Evolutionary conservation across 2,329 filamentous ascomycete genomes (phyloP).

Genomic region (Aureobasidium lini): DNA sequence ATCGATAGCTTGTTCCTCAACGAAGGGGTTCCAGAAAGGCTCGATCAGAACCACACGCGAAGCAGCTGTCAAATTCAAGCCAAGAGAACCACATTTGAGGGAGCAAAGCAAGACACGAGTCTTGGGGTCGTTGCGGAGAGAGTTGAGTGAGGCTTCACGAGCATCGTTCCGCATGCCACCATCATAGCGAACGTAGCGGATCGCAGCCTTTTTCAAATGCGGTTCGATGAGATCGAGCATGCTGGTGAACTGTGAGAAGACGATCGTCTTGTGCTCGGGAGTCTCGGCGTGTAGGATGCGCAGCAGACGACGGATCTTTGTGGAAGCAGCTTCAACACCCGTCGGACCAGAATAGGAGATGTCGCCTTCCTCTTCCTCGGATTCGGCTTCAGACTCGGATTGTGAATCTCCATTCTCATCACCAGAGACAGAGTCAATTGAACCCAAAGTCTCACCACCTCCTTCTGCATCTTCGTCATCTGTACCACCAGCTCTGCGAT

Average conservation of each 20-base stretch:
- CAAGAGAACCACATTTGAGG: slow-evolving; percentile 85
- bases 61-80: slow-evolving; percentile 89
- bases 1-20: slow-evolving; percentile 98
- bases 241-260: slow-evolving; percentile 96
- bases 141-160: slow-evolving; percentile 76
- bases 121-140: slow-evolving; percentile 63
- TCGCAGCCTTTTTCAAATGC: slow-evolving; percentile 66
- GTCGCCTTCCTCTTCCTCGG: slow-evolving; percentile 32
- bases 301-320: slow-evolving; percentile 84
- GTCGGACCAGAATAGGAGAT: slow-evolving; percentile 24
- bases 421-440: slow-evolving; percentile 59
- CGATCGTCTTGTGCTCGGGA: slow-evolving; percentile 85
- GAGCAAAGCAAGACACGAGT: slow-evolving; percentile 86
- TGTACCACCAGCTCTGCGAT: slow-evolving; percentile 68
- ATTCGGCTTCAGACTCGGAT: slow-evolving; percentile 32
- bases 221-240: slow-evolving; percentile 97
- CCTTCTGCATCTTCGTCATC: slow-evolving; percentile 85
- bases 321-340: slow-evolving; percentile 45
- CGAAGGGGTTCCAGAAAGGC: slow-evolving; percentile 97
- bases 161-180: slow-evolving; percentile 90
- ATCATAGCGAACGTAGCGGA: slow-evolving; percentile 84
- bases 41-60: slow-evolving; percentile 91
- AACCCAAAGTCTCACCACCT: slow-evolving; percentile 69
- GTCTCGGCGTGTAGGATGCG: slow-evolving; percentile 73
- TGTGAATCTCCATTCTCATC: slow-evolving; percentile 41